phyloP scores from a whole-genome alignment of 805 yeast species.

The Kockiozyma suomiensis region DNA sequence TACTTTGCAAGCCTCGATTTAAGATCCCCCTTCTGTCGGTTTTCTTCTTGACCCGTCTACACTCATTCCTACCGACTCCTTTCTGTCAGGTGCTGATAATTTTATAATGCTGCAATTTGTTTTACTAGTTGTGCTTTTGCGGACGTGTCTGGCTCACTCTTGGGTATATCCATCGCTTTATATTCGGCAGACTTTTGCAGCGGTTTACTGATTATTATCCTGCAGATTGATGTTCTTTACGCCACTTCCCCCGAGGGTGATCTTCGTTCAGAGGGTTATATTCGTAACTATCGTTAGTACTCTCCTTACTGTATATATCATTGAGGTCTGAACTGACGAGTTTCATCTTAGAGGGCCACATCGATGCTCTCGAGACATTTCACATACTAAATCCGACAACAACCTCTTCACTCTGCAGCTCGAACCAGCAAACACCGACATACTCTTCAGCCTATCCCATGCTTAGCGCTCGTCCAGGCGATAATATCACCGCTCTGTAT shows the following conservation, averaged over 20 bases:
- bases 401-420: slow-evolving; percentile 24
- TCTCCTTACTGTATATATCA: not conserved
- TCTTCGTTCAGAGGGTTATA: slow-evolving; percentile 30
- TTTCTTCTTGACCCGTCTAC: not conserved
- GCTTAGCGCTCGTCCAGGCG: slow-evolving; percentile 32
- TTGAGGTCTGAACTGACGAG: not conserved
- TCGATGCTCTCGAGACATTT: slow-evolving; percentile 33
- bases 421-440: slow-evolving; percentile 19
- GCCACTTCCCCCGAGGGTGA: slow-evolving; percentile 24
- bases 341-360: slow-evolving; percentile 27
- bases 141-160: slow-evolving; percentile 19
- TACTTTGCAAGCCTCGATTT: not conserved
- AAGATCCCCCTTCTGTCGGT: not conserved
- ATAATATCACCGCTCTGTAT: slow-evolving; percentile 27
- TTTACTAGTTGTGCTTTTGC: not conserved
- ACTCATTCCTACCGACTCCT: too few species aligned
- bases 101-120: not conserved
- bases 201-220: not conserved
- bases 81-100: too few species aligned
- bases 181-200: too few species aligned
- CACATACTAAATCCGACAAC: slow-evolving; percentile 27
- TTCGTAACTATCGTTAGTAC: slow-evolving; percentile 24
- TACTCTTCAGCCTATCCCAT: slow-evolving; percentile 34
- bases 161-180: slow-evolving; percentile 19
- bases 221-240: slow-evolving; percentile 21